Evolutionary conservation across 305 asterid species (phyloP).

Genomic region (Nicotiana rustica): DNA sequence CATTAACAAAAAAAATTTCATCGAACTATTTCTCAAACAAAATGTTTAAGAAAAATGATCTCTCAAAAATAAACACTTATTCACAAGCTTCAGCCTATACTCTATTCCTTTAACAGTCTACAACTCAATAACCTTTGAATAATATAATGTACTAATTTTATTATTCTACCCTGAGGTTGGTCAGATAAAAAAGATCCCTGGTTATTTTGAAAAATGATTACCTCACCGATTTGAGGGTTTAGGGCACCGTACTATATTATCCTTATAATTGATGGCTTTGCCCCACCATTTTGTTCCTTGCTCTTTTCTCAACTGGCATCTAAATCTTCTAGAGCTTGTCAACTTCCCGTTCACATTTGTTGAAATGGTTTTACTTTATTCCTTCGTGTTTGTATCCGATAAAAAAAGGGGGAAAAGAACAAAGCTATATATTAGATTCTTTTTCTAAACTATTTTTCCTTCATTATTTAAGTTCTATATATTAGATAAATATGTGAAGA

Average conservation of each 20-base stretch:
- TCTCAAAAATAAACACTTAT: background rate
- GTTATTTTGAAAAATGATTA: background rate
- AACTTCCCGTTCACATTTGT: background rate
- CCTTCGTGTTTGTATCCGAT: background rate
- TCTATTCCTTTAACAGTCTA: conserved; percentile 13
- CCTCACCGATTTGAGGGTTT: background rate
- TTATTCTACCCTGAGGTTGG: background rate
- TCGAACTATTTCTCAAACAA: conserved; percentile 4
- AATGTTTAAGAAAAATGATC: background rate
- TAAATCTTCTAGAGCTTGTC: background rate
- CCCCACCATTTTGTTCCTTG: background rate
- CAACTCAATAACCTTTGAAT: background rate
- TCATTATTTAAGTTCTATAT: background rate
- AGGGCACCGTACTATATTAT: background rate
- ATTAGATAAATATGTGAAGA: background rate
- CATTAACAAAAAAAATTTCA: background rate
- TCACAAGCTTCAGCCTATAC: background rate
- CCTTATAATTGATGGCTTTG: background rate
- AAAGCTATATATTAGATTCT: background rate
- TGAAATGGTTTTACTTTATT: background rate
- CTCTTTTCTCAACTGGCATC: conserved; percentile 3
- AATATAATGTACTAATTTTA: background rate
- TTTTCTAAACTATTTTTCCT: background rate
- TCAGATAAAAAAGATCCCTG: background rate
- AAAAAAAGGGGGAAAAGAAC: background rate